Evolutionary conservation across 768 basidiomycete genomes (phyloP), one percentile per base, ranked within the genome.

Genomic region (Steccherinum ochraceum): DNA sequence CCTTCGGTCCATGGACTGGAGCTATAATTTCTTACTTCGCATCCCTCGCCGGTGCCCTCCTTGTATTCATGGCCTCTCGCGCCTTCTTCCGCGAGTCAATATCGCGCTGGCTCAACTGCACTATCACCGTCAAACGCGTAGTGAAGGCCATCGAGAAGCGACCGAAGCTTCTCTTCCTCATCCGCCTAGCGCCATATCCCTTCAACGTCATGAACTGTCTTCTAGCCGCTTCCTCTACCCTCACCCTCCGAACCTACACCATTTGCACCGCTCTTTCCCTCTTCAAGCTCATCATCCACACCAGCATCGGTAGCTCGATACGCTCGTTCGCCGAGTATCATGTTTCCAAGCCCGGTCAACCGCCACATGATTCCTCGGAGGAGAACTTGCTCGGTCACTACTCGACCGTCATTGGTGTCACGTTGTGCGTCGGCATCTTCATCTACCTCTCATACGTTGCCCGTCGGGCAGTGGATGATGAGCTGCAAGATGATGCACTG

Each of bases 161-260:
- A 47, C 93, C 93, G 0, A 84, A 84, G 61, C 76, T 96, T 3
- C 81, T 96, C 18, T 92, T 95, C 72, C 80, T 95, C 53, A 89
- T 96, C 58, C 86, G 93, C 46, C 76, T 93, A 49, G 92, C 89
- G n/a, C 90, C 90, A 3, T 91, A 92, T 64, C 89, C 87, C 0
- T 91, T 88, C 72, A 95, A 95, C 70, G 88, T 95, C 61, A 90
- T 95, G 83, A 96, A 95, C 72, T 89, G 87, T 62, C 81, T 96
- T 45, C 79, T 96, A 45, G 92, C 93, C 5, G 89, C 90, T 2
- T 83, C 88, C n/a, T 84, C 84, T 25, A 81, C 85, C 4, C 80
- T 94, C 58, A 84, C 84, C 3, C 74, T 93, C 56, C 75, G 75
- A 56, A 90, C 88, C 21, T 93, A 92, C 72, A 79, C 82, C 39